Evolutionary conservation across 1,284 basidiomycete genomes (phyloP), one percentile per base, ranked within the genome.

Genomic region (Coniferiporia sulphurascens): DNA sequence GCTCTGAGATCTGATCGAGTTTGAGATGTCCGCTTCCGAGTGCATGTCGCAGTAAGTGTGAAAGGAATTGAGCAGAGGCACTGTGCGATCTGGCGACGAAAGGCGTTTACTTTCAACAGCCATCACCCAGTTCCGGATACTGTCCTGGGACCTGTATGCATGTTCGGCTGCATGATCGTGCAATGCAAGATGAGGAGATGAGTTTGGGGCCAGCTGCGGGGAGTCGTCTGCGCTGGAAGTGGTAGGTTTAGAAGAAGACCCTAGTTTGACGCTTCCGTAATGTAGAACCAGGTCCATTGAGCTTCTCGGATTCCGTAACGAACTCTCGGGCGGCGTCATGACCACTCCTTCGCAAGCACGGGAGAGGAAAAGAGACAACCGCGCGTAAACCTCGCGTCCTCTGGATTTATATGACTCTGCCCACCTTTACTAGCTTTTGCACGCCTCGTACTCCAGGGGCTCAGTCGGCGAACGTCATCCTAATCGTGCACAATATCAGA

Each of bases 61-160:
- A 50, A 52, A 48, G 45, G 49, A 51, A 35, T 57, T 22, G 21
- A 41, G 43, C 51, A 57, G 48, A 57, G 49, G 36, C 19, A 10
- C 56, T 46, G 56, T 50, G 43, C 12, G 48, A 57, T 57, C 35
- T 57, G 48, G 56, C 41, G 49, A 52, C 57, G 57, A 41, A 15
- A 46, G 57, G 9, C 44, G 41, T 43, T 43, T 43, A n/a, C 21
- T 22, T 21, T 53, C 57, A 13, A 59, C 57, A 48, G 38, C 52
- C 57, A 34, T 36, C 9, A 52, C 52, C 57, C 57, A 59, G 17
- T 43, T 43, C 51, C 57, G 27, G 15, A 53, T 48, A 32, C 35
- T 54, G 27, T n/a, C 46, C 4, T 43, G 45, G 12, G 50, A 34
- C 21, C 12, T 17, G 38, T 22, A 43, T n/a, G 22, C 43, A 48